Base-by-base conservation (phyloP, 805 yeast species). In the Saccharomycopsis lassenensis region DNA sequence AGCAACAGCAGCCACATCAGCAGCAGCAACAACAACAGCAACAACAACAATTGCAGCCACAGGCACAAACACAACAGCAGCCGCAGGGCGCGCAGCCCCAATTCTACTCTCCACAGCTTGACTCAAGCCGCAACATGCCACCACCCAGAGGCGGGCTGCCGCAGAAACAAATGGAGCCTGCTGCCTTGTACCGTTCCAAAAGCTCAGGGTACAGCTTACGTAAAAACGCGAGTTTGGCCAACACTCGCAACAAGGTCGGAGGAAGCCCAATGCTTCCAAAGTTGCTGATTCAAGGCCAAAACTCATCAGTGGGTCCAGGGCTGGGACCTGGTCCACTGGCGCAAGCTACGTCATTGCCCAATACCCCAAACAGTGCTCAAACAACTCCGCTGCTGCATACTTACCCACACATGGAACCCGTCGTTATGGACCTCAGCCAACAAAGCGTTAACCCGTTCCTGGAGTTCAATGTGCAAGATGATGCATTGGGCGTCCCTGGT, bases 151-250 rank as follows among this genome's bases (percentile, higher is more conserved):
- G 19, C 31, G 5, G 20, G 22, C 14, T 15, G 16, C 7, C 20
- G 19, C 6, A 11, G 18, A 7, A 5, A 5, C 17, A 6, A 29
- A n/a, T n/a, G n/a, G n/a, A n/a, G n/a, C n/a, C 31, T 7, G 11
- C 36, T 8, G 33, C 20, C 17, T 17, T 36, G 6, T 8, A 20
- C 5, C 38, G 39, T 7, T 36, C 39, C 23, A 36, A 36, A 18
- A 36, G 39, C 16, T 18, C 24, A 5, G 39, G 39, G n/a, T 30
- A 14, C 12, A 31, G 36, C 12, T 28, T 30, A 12, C 21, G 34
- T 7, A 29, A 31, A n/a, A 27, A 27, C 39, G 30, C 29, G 10
- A 29, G 21, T 22, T 24, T 26, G 7, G 11, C 15, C 21, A 21
- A 18, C 7, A 20, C 26, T n/a, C 38, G 29, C 6, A 8, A 22